Percentiles rank a stretch among this genome's conserved stretches.
phyloP scores from a whole-genome alignment of 2,329 filamentous ascomycete genomes.

The Colletotrichum sidae region DNA sequence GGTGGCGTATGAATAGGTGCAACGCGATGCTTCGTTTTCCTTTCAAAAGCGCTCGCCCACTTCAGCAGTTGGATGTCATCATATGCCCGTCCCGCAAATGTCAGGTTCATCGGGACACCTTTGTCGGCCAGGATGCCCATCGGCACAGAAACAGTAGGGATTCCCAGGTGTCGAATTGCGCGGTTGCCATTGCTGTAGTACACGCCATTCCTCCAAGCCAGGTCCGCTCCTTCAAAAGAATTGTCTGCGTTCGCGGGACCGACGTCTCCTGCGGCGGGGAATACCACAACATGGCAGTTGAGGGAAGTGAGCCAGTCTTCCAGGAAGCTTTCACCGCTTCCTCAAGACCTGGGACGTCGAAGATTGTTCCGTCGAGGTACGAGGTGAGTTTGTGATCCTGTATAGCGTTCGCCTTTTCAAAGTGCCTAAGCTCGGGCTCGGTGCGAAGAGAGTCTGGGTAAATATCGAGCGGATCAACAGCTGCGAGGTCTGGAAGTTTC shows the following conservation, averaged over 20 bases:
- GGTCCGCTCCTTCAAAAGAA: conserved; percentile 52
- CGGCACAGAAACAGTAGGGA: conserved; percentile 43
- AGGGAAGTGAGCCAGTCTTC: neutral
- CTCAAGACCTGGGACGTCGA: neutral
- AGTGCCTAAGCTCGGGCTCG: too few species aligned
- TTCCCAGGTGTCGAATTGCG: conserved; percentile 43
- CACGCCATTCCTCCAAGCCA: conserved; percentile 29
- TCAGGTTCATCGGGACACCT: conserved; percentile 43
- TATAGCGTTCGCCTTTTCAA: too few species aligned
- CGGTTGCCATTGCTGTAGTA: conserved; percentile 37
- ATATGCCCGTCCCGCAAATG: conserved; percentile 42
- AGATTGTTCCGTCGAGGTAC: neutral
- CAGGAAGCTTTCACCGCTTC: neutral
- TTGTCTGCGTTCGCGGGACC: conserved; percentile 5
- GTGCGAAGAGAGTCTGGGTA: too few species aligned
- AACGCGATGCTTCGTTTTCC: neutral
- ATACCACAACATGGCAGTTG: conserved; percentile 8
- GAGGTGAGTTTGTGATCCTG: neutral
- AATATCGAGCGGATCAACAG: too few species aligned
- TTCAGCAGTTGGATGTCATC: conserved; percentile 36
- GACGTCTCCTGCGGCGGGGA: conserved; percentile 5
- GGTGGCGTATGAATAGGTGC: neutral
- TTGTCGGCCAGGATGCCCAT: conserved; percentile 43
- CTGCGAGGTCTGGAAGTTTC: too few species aligned
- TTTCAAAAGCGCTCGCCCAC: neutral